phyloP scores from a whole-genome alignment of 2,329 filamentous ascomycete species.

The Pseudocercospora pini-densiflorae region DNA sequence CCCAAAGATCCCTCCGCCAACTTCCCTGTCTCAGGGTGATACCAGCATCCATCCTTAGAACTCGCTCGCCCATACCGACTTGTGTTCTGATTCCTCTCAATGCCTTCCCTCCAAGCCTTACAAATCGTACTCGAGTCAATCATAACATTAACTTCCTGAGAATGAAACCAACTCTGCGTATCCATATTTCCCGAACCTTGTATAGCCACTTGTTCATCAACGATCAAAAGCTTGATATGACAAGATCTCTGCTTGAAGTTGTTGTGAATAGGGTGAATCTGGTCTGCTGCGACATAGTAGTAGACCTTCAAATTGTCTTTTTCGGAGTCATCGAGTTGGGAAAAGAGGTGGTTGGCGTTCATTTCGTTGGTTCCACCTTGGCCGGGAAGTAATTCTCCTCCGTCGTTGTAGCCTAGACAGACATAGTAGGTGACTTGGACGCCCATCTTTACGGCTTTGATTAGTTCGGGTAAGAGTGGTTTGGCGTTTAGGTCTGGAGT shows the following conservation, averaged over 20 bases:
- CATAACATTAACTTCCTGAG: conserved; percentile 78
- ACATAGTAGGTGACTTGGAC: conserved; percentile 72
- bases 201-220: conserved; percentile 70
- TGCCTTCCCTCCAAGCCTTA: conserved; percentile 33
- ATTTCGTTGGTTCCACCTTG: conserved; percentile 79
- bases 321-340: conserved; percentile 50
- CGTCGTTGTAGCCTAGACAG: conserved; percentile 79
- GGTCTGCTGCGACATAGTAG: conserved; percentile 77
- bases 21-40: conserved; percentile 51
- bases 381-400: conserved; percentile 74
- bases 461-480: conserved; percentile 66
- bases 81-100: conserved; percentile 67
- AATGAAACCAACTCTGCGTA: conserved; percentile 79
- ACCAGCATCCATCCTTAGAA: conserved; percentile 65
- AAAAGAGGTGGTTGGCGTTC: conserved; percentile 65
- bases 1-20: conserved; percentile 47
- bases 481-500: conserved; percentile 77
- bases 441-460: conserved; percentile 68
- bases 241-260: conserved; percentile 69
- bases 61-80: conserved; percentile 59
- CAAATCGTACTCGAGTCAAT: conserved; percentile 69
- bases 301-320: conserved; percentile 56
- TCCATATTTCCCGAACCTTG: conserved; percentile 81
- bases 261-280: conserved; percentile 69
- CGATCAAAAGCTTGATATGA: conserved; percentile 78